Conservation (phyloP, 192 early-diverging fungal species). For the Rhizophagus sp. region DNA sequence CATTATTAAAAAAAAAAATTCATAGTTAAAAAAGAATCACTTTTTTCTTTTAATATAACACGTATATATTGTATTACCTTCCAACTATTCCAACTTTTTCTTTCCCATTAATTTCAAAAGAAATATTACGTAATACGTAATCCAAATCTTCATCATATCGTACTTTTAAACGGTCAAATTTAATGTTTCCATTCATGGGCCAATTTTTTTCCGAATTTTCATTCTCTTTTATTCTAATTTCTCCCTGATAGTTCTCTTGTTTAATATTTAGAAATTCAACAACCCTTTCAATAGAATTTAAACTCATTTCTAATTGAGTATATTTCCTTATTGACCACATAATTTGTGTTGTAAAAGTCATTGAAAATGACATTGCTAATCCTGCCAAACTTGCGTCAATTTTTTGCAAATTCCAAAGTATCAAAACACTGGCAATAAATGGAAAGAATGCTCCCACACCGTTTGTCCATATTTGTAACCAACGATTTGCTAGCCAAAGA, state of each 20-base stretch:
- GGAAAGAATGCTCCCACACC: constrained; percentile 67
- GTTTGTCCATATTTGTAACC: constrained; percentile 80
- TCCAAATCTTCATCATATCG: constrained; percentile 79
- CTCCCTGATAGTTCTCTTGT: constrained; percentile 66
- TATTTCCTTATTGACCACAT: constrained; percentile 77
- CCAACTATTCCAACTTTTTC: constrained; percentile 93
- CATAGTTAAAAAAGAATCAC: too few relatives aligned
- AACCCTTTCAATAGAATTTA: constrained; percentile 86
- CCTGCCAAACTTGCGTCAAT: constrained; percentile 81
- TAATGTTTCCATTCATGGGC: constrained; percentile 74
- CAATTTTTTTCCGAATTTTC: constrained; percentile 42
- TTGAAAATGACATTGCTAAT: constrained; percentile 78
- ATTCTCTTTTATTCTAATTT: constrained; percentile 52
- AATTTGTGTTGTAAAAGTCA: constrained; percentile 76
- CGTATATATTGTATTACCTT: constrained; percentile 34
- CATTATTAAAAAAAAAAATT: not conserved
- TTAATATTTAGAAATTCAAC: constrained; percentile 78
- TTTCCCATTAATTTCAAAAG: constrained; percentile 63
- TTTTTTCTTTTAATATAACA: constrained; percentile 38
- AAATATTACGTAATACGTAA: constrained; percentile 74
- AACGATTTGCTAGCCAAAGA: constrained; percentile 78
- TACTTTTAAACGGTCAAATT: constrained; percentile 70
- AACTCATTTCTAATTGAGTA: constrained; percentile 78
- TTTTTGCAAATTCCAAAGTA: constrained; percentile 29
- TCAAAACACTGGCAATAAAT: constrained; percentile 64